Conservation (phyloP, 2,329 filamentous ascomycete genomes). For the Ilyonectria sp. region DNA sequence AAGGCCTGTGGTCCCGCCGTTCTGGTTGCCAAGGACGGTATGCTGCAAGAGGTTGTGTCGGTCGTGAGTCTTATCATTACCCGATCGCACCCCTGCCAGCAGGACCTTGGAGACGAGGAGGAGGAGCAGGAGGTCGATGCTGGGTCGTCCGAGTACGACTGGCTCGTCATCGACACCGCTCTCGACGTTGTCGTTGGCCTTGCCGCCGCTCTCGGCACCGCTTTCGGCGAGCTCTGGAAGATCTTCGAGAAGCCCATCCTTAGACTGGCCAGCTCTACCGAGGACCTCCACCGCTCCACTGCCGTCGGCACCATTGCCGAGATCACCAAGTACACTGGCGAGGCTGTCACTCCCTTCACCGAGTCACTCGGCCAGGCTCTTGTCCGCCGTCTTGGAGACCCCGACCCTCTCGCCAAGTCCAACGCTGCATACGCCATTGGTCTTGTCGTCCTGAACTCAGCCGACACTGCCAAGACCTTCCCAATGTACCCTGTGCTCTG, state of each 20-base stretch:
- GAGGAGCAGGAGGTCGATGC: conserved; percentile 80
- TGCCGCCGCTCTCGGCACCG: conserved; percentile 83
- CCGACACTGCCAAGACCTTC: conserved; percentile 78
- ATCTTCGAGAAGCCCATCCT: conserved; percentile 94
- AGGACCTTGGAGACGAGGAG: conserved; percentile 87
- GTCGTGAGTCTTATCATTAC: conserved; percentile 85
- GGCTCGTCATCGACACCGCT: conserved; percentile 95
- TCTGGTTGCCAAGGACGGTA: conserved; percentile 76
- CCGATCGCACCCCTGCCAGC: conserved; percentile 92
- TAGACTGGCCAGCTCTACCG: conserved; percentile 88
- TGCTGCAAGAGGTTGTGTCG: conserved; percentile 83
- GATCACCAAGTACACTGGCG: conserved; percentile 87
- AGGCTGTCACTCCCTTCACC: conserved; percentile 86
- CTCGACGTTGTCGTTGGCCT: conserved; percentile 92
- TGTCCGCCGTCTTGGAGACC: conserved; percentile 88
- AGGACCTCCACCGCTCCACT: conserved; percentile 89
- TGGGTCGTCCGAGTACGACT: conserved; percentile 96
- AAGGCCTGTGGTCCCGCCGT: conserved; percentile 93
- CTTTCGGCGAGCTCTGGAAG: conserved; percentile 93
- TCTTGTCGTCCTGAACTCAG: conserved; percentile 86
- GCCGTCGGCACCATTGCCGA: conserved; percentile 94
- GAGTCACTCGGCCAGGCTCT: conserved; percentile 82
- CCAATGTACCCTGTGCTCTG: conserved; percentile 85
- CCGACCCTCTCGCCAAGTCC: conserved; percentile 92
- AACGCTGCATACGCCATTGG: conserved; percentile 95